phyloP scores from a whole-genome alignment of 352 stramenopile species.

The Sclerospora graminicola region DNA sequence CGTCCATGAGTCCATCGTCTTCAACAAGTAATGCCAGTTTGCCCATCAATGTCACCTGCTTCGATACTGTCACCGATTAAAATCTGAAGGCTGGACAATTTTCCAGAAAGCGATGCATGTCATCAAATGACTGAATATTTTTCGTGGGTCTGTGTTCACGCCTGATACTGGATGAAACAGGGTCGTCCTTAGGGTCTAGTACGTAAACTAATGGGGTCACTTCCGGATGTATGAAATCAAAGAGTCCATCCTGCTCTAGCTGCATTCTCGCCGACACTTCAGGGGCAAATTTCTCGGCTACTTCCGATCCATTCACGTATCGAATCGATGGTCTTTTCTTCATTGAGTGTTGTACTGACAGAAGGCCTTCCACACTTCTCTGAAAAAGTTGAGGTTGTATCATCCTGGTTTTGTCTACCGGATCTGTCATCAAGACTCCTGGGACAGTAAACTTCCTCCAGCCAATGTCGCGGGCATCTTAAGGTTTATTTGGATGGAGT shows the following conservation, averaged over 20 bases:
- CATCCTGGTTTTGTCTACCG: slow-evolving; percentile 22
- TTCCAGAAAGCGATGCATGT: slow-evolving; percentile 99
- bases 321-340: slow-evolving; percentile 95
- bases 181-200: slow-evolving; percentile 97
- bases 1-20: slow-evolving; percentile 94
- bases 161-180: slow-evolving; percentile 92
- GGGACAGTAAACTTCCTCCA: slow-evolving; percentile 17
- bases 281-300: slow-evolving; percentile 88
- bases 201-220: slow-evolving; percentile 87
- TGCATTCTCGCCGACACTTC: slow-evolving; percentile 93
- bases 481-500: slow-evolving; percentile 42
- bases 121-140: slow-evolving; percentile 89
- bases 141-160: slow-evolving; percentile 74
- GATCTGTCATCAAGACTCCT: slow-evolving; percentile 32
- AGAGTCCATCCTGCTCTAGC: slow-evolving; percentile 91
- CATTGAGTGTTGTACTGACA: slow-evolving; percentile 91
- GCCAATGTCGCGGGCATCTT: slow-evolving; percentile 22
- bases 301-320: slow-evolving; percentile 89
- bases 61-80: slow-evolving; percentile 94
- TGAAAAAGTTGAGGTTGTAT: slow-evolving; percentile 57
- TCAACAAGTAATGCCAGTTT: slow-evolving; percentile 96
- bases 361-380: slow-evolving; percentile 89
- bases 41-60: slow-evolving; percentile 98
- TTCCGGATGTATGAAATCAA: slow-evolving; percentile 91
- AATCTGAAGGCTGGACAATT: slow-evolving; percentile 94